Conservation (phyloP, 441 rosid species). For the Gossypium davidsonii region DNA sequence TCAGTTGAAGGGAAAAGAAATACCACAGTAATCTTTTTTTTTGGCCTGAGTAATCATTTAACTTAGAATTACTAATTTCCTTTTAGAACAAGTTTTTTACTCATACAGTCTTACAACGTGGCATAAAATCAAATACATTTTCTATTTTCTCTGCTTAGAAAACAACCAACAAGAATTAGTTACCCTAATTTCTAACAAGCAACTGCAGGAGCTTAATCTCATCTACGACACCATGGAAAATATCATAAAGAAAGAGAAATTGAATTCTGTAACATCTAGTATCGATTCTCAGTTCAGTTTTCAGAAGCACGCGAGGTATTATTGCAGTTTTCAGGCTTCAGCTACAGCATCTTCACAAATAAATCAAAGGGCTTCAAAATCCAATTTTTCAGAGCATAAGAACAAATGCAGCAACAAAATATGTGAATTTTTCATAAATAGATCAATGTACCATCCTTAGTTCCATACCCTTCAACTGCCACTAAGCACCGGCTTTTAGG, state of each 20-base stretch:
- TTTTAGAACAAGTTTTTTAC: not conserved
- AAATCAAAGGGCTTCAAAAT: not conserved
- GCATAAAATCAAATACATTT: not conserved
- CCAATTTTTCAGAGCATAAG: not conserved
- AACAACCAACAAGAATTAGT: not conserved
- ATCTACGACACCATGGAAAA: not conserved
- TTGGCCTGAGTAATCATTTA: no score
- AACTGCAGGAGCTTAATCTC: not conserved
- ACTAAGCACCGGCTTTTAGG: slow-evolving; percentile 73
- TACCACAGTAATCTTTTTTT: not conserved
- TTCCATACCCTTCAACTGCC: slow-evolving; percentile 71
- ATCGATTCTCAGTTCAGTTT: not conserved
- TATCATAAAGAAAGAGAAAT: not conserved
- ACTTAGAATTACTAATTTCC: not conserved
- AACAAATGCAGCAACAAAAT: not conserved
- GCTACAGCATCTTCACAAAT: slow-evolving; percentile 3
- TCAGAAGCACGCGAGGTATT: not conserved
- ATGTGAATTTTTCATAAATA: not conserved
- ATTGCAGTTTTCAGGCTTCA: not conserved
- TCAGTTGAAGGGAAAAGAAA: not conserved
- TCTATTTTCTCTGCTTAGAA: not conserved
- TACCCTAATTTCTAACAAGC: not conserved
- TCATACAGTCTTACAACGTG: not conserved
- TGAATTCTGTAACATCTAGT: not conserved
- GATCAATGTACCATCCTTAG: not conserved